A percentile compares a stretch with the other conserved stretches of the same genome.
These are phyloP conservation scores for Copromyces sp. DNA, from an alignment of 495 filamentous ascomycete genomes.

Conservation along the genomic window DNA sequence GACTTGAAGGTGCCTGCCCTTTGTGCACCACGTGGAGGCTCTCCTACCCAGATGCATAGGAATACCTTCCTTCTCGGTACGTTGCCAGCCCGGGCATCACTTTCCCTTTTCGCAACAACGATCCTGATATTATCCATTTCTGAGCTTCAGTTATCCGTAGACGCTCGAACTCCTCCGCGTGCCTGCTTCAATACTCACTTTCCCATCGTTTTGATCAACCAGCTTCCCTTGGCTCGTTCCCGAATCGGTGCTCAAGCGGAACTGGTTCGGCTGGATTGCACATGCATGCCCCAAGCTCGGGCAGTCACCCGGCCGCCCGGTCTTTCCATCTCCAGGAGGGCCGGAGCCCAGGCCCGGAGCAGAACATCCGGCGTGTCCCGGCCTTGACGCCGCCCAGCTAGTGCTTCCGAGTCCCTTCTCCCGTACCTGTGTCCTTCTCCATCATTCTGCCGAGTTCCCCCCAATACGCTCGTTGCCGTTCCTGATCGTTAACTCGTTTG, in stretches of 20 bases:
- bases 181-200: neutral
- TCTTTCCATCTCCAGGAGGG: conserved; percentile 1
- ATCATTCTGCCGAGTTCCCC: neutral
- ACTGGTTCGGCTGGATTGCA: neutral
- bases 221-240: neutral
- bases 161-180: neutral
- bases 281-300: neutral
- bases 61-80: neutral
- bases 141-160: neutral
- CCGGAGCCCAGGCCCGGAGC: conserved; percentile 13
- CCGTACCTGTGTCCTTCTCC: neutral
- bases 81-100: neutral
- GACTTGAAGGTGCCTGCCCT: neutral
- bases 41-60: neutral
- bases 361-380: neutral
- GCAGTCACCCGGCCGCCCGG: neutral
- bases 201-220: neutral
- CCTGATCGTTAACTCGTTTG: neutral
- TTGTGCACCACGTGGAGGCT: neutral
- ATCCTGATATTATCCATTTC: neutral
- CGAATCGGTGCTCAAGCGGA: neutral
- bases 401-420: neutral
- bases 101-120: neutral
- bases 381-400: neutral
- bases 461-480: neutral